Conservation (phyloP, 2,329 filamentous ascomycete genomes). For the Penicillium brasilianum region DNA sequence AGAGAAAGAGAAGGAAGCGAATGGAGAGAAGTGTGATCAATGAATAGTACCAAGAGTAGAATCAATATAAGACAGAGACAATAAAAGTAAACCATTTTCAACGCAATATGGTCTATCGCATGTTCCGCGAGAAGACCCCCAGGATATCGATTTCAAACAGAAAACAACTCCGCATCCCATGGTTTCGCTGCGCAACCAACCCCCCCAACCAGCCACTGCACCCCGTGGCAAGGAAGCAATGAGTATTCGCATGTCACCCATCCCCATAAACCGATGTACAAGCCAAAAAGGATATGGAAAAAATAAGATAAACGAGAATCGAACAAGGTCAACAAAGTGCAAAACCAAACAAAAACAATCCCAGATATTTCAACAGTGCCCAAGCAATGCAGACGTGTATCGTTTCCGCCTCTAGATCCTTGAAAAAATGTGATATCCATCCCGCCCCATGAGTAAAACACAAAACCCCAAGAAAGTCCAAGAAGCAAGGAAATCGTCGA, state of each 20-base stretch:
- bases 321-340: background rate
- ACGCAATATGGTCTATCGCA: constrained; percentile 41
- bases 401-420: constrained; percentile 52
- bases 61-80: constrained; percentile 24
- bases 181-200: constrained; percentile 40
- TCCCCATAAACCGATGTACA: constrained; percentile 42
- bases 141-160: constrained; percentile 35
- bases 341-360: constrained; percentile 33
- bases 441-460: constrained; percentile 39
- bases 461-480: constrained; percentile 34
- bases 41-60: constrained; percentile 23
- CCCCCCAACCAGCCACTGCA: constrained; percentile 35
- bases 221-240: constrained; percentile 38
- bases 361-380: constrained; percentile 43
- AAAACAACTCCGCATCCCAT: constrained; percentile 47
- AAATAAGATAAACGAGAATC: constrained; percentile 30
- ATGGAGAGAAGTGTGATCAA: constrained; percentile 12
- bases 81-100: constrained; percentile 31
- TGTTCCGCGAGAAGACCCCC: constrained; percentile 36
- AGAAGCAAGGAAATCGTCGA: constrained; percentile 35
- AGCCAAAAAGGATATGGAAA: constrained; percentile 29
- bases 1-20: constrained; percentile 10
- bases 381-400: constrained; percentile 52
- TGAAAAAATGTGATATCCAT: constrained; percentile 42
- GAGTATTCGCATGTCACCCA: constrained; percentile 39